Evolutionary conservation across 176 grass and related monocot genomes (phyloP).

Genomic region (Avena atlantica): DNA sequence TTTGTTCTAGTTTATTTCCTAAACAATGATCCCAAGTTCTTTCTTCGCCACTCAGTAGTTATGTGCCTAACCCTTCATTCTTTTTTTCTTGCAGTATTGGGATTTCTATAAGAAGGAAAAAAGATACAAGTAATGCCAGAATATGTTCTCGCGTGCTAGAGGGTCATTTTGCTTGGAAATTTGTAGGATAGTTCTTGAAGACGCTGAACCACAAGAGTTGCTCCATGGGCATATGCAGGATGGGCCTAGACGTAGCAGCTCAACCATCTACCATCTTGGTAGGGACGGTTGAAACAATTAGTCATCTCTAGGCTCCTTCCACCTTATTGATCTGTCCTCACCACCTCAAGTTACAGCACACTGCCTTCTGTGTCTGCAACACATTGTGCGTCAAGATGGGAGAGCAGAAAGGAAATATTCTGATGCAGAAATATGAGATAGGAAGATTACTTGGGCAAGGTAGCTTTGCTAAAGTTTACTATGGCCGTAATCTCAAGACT

Average conservation of each 20-base stretch:
- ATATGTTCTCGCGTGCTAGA: conserved; percentile 77
- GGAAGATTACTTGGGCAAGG: conserved; percentile 86
- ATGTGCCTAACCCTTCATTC: conserved; percentile 19
- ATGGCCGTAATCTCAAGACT: conserved; percentile 63
- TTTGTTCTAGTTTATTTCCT: too few species aligned
- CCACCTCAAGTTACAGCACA: background rate
- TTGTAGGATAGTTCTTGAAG: conserved; percentile 54
- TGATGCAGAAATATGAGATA: conserved; percentile 81
- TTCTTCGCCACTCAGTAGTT: background rate
- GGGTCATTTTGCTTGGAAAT: conserved; percentile 41
- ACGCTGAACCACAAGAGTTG: conserved; percentile 34
- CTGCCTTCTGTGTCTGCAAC: background rate
- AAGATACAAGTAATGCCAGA: conserved; percentile 81
- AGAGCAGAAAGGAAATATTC: conserved; percentile 69
- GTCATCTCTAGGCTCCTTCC: background rate
- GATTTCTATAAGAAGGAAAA: conserved; percentile 42
- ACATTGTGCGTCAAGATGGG: conserved; percentile 47
- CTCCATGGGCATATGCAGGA: conserved; percentile 40
- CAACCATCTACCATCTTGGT: conserved; percentile 50
- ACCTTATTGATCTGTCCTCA: background rate
- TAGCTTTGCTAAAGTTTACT: conserved; percentile 95
- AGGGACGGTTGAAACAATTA: conserved; percentile 63
- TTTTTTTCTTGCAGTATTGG: conserved; percentile 26
- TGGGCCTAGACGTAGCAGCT: conserved; percentile 43
- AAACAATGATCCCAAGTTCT: too few species aligned